These are phyloP conservation scores for Teratosphaeria pseudoeucalypti DNA, from an alignment of 2,329 filamentous ascomycete genomes.

Conservation along the genomic window DNA sequence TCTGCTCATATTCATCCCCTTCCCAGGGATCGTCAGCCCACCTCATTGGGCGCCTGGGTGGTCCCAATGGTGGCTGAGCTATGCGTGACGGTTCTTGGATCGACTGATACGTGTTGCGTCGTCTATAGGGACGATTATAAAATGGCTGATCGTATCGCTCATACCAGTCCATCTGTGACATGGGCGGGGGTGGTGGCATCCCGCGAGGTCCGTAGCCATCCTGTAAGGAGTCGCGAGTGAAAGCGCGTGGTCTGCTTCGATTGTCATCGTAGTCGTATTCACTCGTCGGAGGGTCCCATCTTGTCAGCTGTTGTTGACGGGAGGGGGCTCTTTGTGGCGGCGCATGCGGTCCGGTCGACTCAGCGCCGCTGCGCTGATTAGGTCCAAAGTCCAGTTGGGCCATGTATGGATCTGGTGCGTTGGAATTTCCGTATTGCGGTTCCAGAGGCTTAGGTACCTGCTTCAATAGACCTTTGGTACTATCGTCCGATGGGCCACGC, in stretches of 20 bases:
- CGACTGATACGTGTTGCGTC: slow-evolving; percentile 6
- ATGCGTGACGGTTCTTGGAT: slow-evolving; percentile 7
- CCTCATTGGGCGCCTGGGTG: not conserved
- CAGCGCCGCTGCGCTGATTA: not conserved
- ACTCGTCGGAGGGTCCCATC: slow-evolving; percentile 13
- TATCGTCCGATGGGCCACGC: slow-evolving; percentile 6
- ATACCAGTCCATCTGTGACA: slow-evolving; percentile 9
- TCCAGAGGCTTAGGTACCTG: slow-evolving; percentile 1
- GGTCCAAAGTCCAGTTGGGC: slow-evolving; percentile 8
- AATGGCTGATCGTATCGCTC: slow-evolving; percentile 12
- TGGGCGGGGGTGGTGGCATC: slow-evolving; percentile 3
- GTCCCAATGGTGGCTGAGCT: slow-evolving; percentile 4
- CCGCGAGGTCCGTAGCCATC: slow-evolving; percentile 12
- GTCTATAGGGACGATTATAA: slow-evolving; percentile 17
- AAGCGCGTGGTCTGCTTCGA: slow-evolving; percentile 3
- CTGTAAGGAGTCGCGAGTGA: slow-evolving; percentile 14
- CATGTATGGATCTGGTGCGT: slow-evolving; percentile 1
- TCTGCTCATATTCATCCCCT: slow-evolving; percentile 16
- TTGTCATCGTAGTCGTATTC: slow-evolving; percentile 17
- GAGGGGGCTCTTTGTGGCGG: slow-evolving; percentile 14
- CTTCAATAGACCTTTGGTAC: slow-evolving; percentile 4
- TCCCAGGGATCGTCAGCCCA: not conserved
- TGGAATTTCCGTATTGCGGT: not conserved
- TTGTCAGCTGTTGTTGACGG: slow-evolving; percentile 12
- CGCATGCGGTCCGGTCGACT: not conserved